A percentile compares a stretch with the other conserved stretches of the same genome.
These are phyloP conservation scores for Clarireedia sp. DNA, from an alignment of 2,329 filamentous ascomycete genomes.

Conservation along the genomic window DNA sequence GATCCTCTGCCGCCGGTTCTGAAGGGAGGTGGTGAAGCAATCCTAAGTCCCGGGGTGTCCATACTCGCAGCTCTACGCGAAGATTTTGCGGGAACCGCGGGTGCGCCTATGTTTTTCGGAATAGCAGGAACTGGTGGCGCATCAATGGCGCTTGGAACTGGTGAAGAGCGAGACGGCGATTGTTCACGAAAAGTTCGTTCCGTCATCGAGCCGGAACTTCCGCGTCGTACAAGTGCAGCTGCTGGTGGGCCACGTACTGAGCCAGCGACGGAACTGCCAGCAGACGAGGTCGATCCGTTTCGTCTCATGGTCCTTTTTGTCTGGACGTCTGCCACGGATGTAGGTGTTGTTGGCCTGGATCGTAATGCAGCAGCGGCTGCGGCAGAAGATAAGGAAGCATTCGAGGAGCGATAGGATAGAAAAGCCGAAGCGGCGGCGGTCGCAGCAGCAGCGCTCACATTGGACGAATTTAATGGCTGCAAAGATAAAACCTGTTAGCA, in stretches of 20 bases:
- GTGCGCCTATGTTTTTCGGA: constrained; percentile 42
- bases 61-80: constrained; percentile 31
- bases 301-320: constrained; percentile 78
- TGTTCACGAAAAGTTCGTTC: constrained; percentile 79
- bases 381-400: constrained; percentile 66
- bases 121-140: constrained; percentile 71
- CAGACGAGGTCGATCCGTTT: constrained; percentile 63
- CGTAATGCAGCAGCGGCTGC: constrained; percentile 81
- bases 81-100: constrained; percentile 18
- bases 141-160: constrained; percentile 34
- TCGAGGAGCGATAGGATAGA: constrained; percentile 56
- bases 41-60: constrained; percentile 29
- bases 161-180: constrained; percentile 48
- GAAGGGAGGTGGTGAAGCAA: constrained; percentile 27
- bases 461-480: constrained; percentile 54
- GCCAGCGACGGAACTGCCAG: constrained; percentile 40
- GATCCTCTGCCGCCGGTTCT: constrained; percentile 25
- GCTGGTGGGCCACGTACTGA: constrained; percentile 32
- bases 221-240: constrained; percentile 50
- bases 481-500: constrained; percentile 18
- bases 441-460: constrained; percentile 64
- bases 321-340: constrained; percentile 71
- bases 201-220: constrained; percentile 75
- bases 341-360: constrained; percentile 69
- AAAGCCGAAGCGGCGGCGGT: constrained; percentile 78